These are phyloP conservation scores for Skeletonema costatum DNA, from an alignment of 108 stramenopile species.

Conservation along the genomic window DNA sequence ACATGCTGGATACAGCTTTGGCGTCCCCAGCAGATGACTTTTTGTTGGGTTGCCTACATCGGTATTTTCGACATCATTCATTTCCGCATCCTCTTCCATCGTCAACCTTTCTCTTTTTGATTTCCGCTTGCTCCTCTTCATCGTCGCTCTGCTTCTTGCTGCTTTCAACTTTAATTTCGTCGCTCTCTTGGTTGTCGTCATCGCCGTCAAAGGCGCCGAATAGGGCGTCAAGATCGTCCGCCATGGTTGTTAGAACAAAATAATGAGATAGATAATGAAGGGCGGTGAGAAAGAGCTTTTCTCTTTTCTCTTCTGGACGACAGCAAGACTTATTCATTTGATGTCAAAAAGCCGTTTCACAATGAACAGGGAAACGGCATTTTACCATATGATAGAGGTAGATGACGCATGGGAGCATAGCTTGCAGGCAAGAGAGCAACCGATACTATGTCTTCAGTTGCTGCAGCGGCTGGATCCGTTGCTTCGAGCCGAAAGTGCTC, in stretches of 20 bases:
- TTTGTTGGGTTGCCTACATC: background rate
- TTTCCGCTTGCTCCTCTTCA: conserved; percentile 1
- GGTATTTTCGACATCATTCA: conserved; percentile 8
- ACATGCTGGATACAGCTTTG: conserved; percentile 42
- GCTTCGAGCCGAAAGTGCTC: background rate
- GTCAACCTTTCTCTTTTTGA: background rate
- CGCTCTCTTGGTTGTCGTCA: conserved; percentile 17
- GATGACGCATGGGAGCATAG: no score
- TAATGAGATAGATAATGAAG: background rate
- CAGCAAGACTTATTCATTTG: no score
- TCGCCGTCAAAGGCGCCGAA: conserved; percentile 89
- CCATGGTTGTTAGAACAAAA: conserved; percentile 35
- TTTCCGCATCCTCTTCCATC: conserved; percentile 23
- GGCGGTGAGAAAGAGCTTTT: background rate
- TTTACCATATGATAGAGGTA: no score
- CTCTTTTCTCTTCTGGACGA: no score
- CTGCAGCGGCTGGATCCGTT: background rate
- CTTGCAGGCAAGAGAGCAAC: background rate
- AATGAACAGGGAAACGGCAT: no score
- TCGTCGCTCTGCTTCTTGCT: background rate
- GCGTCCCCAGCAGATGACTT: conserved; percentile 2
- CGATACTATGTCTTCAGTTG: background rate
- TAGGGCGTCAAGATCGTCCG: conserved; percentile 79
- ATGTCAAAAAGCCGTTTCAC: no score
- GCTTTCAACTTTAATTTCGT: background rate